These are phyloP conservation scores for Stephanodiscus minutulus DNA, from an alignment of 108 stramenopile species.

Conservation along the genomic window DNA sequence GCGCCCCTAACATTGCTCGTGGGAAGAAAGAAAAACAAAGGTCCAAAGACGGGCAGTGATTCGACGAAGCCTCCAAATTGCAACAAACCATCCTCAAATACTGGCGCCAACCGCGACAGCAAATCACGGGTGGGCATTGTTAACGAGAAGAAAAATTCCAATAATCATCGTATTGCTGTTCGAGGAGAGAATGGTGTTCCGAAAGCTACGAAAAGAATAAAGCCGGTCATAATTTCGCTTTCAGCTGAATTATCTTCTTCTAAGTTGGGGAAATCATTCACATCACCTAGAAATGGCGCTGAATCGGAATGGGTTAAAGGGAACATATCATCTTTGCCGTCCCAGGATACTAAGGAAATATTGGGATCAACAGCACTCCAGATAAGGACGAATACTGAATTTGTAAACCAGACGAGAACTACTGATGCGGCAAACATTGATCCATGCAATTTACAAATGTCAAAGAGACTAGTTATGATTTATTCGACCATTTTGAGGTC, in stretches of 20 bases:
- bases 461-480: conserved; percentile 53
- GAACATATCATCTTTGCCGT: neutral
- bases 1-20: conserved; percentile 33
- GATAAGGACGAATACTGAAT: neutral
- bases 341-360: conserved; percentile 7
- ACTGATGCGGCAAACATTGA: neutral
- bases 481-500: conserved; percentile 62
- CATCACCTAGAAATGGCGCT: neutral
- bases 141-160: neutral
- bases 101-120: neutral
- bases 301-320: neutral
- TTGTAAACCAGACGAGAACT: neutral
- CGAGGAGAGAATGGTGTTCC: neutral
- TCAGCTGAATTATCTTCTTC: neutral
- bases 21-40: conserved; percentile 35
- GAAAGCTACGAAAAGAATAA: conserved; percentile 22
- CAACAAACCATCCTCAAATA: neutral
- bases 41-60: conserved; percentile 5
- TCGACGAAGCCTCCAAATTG: neutral
- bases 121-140: neutral
- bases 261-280: neutral
- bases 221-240: conserved; percentile 17
- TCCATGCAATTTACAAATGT: conserved; percentile 2
- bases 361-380: too few species aligned
- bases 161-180: neutral